Percentiles rank a stretch among this genome's conserved stretches.
These are phyloP conservation scores for Cladosporium sp. DNA, from an alignment of 2,329 filamentous ascomycete genomes.

Conservation along the genomic window DNA sequence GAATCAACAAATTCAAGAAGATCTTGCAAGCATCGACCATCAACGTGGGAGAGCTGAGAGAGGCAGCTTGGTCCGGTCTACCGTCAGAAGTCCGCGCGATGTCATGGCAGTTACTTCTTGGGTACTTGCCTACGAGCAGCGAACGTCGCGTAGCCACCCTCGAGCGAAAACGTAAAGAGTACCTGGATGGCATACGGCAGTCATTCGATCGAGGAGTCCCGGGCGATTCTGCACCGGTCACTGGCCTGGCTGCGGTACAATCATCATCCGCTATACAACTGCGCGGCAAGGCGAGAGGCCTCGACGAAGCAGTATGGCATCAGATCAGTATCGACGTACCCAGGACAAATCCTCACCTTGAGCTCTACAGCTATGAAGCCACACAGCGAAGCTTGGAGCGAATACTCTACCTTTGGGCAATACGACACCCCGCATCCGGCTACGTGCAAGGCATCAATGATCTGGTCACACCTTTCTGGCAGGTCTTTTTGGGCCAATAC, in stretches of 20 bases:
- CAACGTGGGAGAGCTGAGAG: slow-evolving; percentile 76
- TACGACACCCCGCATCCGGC: slow-evolving; percentile 92
- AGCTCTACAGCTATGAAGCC: slow-evolving; percentile 92
- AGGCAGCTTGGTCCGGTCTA: slow-evolving; percentile 89
- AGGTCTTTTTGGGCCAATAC: slow-evolving; percentile 92
- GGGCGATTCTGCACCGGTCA: slow-evolving; percentile 42
- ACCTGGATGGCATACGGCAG: slow-evolving; percentile 81
- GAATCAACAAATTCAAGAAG: slow-evolving; percentile 98
- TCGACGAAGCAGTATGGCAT: slow-evolving; percentile 98
- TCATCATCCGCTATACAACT: slow-evolving; percentile 38
- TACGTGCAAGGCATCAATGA: slow-evolving; percentile 99
- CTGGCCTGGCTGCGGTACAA: slow-evolving; percentile 55
- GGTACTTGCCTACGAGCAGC: slow-evolving; percentile 94
- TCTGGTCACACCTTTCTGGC: slow-evolving; percentile 95
- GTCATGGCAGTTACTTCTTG: slow-evolving; percentile 96
- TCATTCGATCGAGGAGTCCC: slow-evolving; percentile 59
- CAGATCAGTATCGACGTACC: slow-evolving; percentile 99
- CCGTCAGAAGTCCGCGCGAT: slow-evolving; percentile 95
- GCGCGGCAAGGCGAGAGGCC: slow-evolving; percentile 68
- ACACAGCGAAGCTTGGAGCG: slow-evolving; percentile 92
- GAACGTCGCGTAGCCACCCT: slow-evolving; percentile 86
- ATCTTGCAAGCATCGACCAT: slow-evolving; percentile 92
- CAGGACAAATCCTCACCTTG: slow-evolving; percentile 91
- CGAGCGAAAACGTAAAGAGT: slow-evolving; percentile 94
- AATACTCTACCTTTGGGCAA: slow-evolving; percentile 96